Evolutionary conservation across 2,329 filamentous ascomycete species (phyloP).

Genomic region (Cladosporium sphaerospermum): DNA sequence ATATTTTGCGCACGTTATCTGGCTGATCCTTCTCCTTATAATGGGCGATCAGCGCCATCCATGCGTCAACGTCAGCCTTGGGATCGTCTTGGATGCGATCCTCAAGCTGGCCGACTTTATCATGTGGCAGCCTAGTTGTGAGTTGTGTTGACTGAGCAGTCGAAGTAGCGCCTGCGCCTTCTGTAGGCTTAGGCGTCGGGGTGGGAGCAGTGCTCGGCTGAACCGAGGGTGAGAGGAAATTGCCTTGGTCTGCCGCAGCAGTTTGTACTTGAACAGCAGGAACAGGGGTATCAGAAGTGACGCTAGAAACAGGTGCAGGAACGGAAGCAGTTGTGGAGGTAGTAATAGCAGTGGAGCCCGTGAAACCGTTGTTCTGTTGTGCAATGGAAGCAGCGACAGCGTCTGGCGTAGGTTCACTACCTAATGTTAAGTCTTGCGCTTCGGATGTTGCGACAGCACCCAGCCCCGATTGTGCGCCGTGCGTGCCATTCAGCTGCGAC

Average conservation of each 20-base stretch:
- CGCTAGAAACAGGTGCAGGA: constrained; percentile 21
- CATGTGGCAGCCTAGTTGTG: constrained; percentile 54
- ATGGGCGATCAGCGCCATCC: constrained; percentile 80
- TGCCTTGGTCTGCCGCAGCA: constrained; percentile 28
- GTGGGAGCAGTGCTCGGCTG: constrained; percentile 12
- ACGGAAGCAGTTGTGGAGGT: constrained; percentile 12
- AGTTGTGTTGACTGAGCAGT: constrained; percentile 26
- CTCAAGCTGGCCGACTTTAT: constrained; percentile 75
- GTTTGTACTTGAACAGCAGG: constrained; percentile 16
- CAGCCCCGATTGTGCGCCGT: constrained; percentile 22
- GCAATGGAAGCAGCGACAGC: constrained; percentile 23
- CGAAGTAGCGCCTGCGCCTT: constrained; percentile 14
- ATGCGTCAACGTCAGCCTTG: constrained; percentile 85
- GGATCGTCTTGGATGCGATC: constrained; percentile 88
- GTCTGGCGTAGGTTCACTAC: constrained; percentile 39
- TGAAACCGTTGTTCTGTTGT: constrained; percentile 27
- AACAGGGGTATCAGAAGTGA: constrained; percentile 22
- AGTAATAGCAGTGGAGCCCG: constrained; percentile 26
- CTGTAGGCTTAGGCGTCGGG: constrained; percentile 13
- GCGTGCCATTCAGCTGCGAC: constrained; percentile 23
- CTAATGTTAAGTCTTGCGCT: constrained; percentile 53
- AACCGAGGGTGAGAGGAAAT: constrained; percentile 45
- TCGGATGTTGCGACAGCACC: constrained; percentile 22
- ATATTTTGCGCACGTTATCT: constrained; percentile 72
- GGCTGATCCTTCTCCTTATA: constrained; percentile 75